Evolutionary conservation across 2,329 filamentous ascomycete genomes (phyloP), one percentile per base, ranked within the genome.

Genomic region (Verticillium albo-atrum): DNA sequence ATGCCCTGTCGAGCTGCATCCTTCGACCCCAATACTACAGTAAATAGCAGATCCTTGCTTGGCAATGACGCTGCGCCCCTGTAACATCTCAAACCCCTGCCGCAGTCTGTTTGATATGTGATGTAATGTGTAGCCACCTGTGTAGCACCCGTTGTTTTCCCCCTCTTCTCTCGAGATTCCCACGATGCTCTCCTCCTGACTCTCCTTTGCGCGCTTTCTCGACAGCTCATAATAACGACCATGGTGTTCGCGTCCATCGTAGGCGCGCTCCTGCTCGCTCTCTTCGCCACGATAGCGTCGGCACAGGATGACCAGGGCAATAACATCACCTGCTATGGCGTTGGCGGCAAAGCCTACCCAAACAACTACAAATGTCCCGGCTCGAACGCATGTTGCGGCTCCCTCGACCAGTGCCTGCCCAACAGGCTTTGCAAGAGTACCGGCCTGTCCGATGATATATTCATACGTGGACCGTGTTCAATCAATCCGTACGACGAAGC

Each of bases 251-350:
- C 30, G 9, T 32, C 30, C 9, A 37, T 37, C 34, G 34, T 15
- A 37, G 34, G 34, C 14, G 15, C 34, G 6, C 14, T n/a, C 17
- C 14, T 37, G 34, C 34, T 37, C 15, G 34, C 34, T 12, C 6
- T 37, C 15, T 15, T 37, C 15, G 34, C 34, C 15, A 15, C 34
- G 34, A 37, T 15, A 4, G 34, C 17, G 6, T 17, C 17, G 14
- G 34, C 34, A 17, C 34, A 37, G 14, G 34, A 37, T 37, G 34
- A 37, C 6, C 6, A 2, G 6, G 17, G 34, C 34, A 15, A n/a
- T 6, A 15, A 37, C 34, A 37, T 2, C 67, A 54, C 52, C 28
- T 54, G 52, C 28, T 54, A 32, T 23, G 52, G 52, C 2, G 27
- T 54, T 20, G 20, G 30, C 28, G 52, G 52, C n/a, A 34, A 4